phyloP scores from a whole-genome alignment of 176 grass and related monocot species.

The Tillandsia fasciculata region DNA sequence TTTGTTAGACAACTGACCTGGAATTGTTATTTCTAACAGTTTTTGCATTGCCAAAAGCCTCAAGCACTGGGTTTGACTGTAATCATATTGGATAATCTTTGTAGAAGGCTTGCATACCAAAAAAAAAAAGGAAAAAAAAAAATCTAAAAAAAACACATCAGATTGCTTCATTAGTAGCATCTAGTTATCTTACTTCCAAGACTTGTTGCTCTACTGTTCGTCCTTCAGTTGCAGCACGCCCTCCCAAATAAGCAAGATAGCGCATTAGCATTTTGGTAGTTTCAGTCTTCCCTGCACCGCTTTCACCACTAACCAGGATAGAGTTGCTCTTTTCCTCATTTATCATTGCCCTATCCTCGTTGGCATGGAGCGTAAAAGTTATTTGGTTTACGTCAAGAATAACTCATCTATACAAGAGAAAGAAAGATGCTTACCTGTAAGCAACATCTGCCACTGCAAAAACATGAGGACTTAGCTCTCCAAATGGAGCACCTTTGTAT shows the following conservation, averaged over 20 bases:
- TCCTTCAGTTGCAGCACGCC: constrained; percentile 85
- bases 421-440: constrained; percentile 47
- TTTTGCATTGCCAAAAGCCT: constrained; percentile 99
- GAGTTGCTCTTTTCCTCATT: constrained; percentile 91
- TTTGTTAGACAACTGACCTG: constrained; percentile 39
- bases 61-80: constrained; percentile 99
- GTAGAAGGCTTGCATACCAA: constrained; percentile 4
- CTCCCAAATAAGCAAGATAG: constrained; percentile 96
- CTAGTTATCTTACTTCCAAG: constrained; percentile 58
- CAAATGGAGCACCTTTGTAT: constrained; percentile 93
- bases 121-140: constrained; percentile 18
- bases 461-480: constrained; percentile 95
- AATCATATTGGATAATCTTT: constrained; percentile 27
- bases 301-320: constrained; percentile 98
- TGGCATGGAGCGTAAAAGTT: constrained; percentile 23
- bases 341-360: constrained; percentile 72
- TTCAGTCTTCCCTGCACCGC: constrained; percentile 96
- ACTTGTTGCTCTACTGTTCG: constrained; percentile 99
- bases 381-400: not conserved
- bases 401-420: constrained; percentile 4
- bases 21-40: constrained; percentile 99
- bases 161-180: constrained; percentile 16
- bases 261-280: constrained; percentile 99
- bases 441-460: constrained; percentile 97
- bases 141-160: constrained; percentile 3